These are phyloP conservation scores for Phytophthora ramorum DNA, from an alignment of 352 stramenopile species.

Conservation along the genomic window DNA sequence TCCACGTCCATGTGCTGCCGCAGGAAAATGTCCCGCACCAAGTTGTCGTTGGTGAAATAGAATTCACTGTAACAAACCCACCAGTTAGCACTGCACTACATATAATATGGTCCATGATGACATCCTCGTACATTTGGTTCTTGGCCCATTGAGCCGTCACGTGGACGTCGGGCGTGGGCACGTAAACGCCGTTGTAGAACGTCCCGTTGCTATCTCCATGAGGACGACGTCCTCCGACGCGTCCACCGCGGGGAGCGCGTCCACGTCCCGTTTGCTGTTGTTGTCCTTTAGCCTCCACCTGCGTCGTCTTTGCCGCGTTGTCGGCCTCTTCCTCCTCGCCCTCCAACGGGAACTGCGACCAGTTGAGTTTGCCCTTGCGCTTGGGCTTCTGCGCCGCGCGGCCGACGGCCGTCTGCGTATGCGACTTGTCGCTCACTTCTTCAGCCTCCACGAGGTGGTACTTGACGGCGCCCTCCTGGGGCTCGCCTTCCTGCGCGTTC, in stretches of 20 bases:
- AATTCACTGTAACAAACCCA: conserved; percentile 65
- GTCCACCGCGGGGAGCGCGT: conserved; percentile 35
- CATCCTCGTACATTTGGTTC: conserved; percentile 73
- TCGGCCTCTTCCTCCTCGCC: conserved; percentile 33
- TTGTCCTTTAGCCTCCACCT: conserved; percentile 20
- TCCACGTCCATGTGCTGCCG: conserved; percentile 90
- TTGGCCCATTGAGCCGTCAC: conserved; percentile 85
- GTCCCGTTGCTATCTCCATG: conserved; percentile 63
- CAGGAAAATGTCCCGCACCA: conserved; percentile 87
- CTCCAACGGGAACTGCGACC: conserved; percentile 71
- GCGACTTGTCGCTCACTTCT: conserved; percentile 67
- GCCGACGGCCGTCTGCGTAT: conserved; percentile 5
- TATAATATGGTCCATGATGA: conserved; percentile 23
- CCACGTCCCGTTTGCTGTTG: conserved; percentile 11
- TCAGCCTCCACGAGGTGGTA: conserved; percentile 87
- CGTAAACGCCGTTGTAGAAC: conserved; percentile 84
- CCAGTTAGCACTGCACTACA: conserved; percentile 8
- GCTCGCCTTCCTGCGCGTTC: conserved; percentile 29
- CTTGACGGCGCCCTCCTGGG: conserved; percentile 59
- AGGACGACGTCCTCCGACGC: conserved; percentile 48
- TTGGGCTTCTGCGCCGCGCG: conserved; percentile 31
- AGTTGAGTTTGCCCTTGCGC: conserved; percentile 81
- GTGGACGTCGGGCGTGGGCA: conserved; percentile 71
- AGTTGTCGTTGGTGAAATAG: conserved; percentile 86
- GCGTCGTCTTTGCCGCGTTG: not conserved